phyloP scores from a whole-genome alignment of 2,329 filamentous ascomycete species.

The Cladosporium sp. region DNA sequence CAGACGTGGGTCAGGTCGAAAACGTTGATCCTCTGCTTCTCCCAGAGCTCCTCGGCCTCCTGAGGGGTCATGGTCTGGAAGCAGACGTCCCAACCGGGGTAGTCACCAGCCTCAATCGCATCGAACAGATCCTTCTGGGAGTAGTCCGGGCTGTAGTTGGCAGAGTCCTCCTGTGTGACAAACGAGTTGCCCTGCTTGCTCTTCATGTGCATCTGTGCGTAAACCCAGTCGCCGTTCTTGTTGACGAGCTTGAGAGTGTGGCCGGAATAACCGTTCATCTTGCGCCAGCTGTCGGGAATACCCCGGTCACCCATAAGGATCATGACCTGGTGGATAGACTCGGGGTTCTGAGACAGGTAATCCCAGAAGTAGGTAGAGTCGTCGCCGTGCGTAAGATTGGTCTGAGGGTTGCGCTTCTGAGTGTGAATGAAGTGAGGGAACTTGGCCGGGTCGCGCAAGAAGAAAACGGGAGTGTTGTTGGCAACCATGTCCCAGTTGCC shows the following conservation, averaged over 20 bases:
- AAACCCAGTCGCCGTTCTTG: slow-evolving; percentile 51
- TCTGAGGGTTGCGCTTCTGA: slow-evolving; percentile 66
- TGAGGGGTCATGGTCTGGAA: slow-evolving; percentile 51
- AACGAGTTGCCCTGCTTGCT: slow-evolving; percentile 49
- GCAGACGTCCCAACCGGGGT: slow-evolving; percentile 48
- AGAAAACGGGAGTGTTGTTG: slow-evolving; percentile 74
- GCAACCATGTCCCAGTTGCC: slow-evolving; percentile 69
- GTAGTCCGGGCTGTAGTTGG: slow-evolving; percentile 49
- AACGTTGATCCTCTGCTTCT: slow-evolving; percentile 52
- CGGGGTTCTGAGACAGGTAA: slow-evolving; percentile 51
- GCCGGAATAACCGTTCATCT: slow-evolving; percentile 53
- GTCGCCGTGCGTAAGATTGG: slow-evolving; percentile 53
- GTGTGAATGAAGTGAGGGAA: slow-evolving; percentile 72
- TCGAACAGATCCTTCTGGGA: slow-evolving; percentile 51
- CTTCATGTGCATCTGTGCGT: slow-evolving; percentile 51
- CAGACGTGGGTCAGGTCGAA: slow-evolving; percentile 54
- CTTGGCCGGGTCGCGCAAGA: slow-evolving; percentile 68
- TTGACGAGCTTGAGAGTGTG: slow-evolving; percentile 53
- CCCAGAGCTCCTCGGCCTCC: slow-evolving; percentile 49
- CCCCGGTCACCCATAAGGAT: slow-evolving; percentile 53
- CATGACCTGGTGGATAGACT: slow-evolving; percentile 52
- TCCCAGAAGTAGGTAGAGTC: slow-evolving; percentile 66
- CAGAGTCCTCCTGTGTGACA: slow-evolving; percentile 50
- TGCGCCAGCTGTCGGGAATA: slow-evolving; percentile 52
- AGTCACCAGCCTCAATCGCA: slow-evolving; percentile 51